Evolutionary conservation across 129 eudicot species (phyloP).

Genomic region (Flaveria robusta): DNA sequence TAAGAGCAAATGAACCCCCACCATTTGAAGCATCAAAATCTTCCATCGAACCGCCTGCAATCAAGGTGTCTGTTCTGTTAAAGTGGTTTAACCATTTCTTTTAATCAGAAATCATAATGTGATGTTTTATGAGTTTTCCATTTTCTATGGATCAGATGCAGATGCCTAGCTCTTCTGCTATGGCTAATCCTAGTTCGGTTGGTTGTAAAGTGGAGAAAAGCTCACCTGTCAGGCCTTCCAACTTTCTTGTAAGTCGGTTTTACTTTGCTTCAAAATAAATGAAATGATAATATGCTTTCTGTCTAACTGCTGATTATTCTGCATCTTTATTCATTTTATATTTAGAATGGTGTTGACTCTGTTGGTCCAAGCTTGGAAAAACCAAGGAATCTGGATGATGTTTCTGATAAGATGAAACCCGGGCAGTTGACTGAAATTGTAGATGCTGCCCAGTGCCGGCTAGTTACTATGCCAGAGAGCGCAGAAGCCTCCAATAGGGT

Average conservation of each 20-base stretch:
- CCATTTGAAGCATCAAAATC: conserved; percentile 74
- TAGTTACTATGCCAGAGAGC: conserved; percentile 79
- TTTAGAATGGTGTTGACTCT: conserved; percentile 69
- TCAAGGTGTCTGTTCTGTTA: conserved; percentile 50
- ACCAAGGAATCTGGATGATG: conserved; percentile 59
- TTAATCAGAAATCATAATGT: conserved; percentile 11
- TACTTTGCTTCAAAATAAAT: not conserved
- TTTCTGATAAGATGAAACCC: conserved; percentile 58
- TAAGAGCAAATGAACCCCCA: conserved; percentile 68
- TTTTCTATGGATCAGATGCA: conserved; percentile 40
- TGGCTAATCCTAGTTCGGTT: conserved; percentile 53
- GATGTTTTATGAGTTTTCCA: not conserved
- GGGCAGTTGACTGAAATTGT: conserved; percentile 76
- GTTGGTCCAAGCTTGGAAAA: conserved; percentile 62
- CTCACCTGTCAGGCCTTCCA: conserved; percentile 77
- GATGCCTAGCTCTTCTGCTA: conserved; percentile 58
- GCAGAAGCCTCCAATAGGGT: conserved; percentile 70
- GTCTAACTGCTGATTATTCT: conserved; percentile 16
- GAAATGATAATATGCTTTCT: not conserved
- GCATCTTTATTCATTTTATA: not conserved
- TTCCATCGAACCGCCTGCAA: conserved; percentile 64
- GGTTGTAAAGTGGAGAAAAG: conserved; percentile 72
- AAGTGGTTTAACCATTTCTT: not conserved
- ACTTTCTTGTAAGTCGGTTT: conserved; percentile 52
- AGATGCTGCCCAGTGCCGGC: conserved; percentile 66